Conservation (phyloP, 352 stramenopile species). For the Peronosclerospora sorghi region DNA sequence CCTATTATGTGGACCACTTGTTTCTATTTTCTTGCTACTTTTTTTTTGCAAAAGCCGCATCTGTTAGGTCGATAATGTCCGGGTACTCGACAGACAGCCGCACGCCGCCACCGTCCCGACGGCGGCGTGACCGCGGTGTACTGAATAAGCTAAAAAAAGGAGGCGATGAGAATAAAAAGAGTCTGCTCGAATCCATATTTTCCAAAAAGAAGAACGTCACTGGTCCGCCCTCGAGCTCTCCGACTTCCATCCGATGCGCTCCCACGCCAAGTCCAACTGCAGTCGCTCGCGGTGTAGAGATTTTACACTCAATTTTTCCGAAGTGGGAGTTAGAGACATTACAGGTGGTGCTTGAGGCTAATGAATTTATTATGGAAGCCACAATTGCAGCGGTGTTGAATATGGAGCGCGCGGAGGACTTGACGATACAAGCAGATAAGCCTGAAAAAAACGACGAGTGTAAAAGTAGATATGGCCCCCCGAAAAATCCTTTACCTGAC, state of each 20-base stretch:
- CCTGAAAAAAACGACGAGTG: neutral
- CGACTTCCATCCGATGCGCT: conserved; percentile 1
- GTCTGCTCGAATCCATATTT: conserved; percentile 39
- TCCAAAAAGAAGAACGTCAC: conserved; percentile 31
- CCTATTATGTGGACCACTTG: no score
- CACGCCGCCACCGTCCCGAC: conserved; percentile 5
- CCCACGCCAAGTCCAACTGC: conserved; percentile 31
- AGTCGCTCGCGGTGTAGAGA: conserved; percentile 50
- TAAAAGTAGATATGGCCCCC: conserved; percentile 20
- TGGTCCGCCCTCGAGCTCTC: conserved; percentile 4
- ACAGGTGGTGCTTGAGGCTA: conserved; percentile 61
- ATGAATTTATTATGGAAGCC: conserved; percentile 72
- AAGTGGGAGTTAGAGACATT: conserved; percentile 61
- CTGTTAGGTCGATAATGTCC: no score
- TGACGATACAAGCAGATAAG: neutral
- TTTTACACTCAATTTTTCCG: conserved; percentile 74
- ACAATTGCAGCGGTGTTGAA: conserved; percentile 66
- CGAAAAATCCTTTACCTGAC: conserved; percentile 66
- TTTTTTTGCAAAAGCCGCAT: no score
- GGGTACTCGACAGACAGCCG: conserved; percentile 1
- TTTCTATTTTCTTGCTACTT: no score
- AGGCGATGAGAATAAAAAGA: conserved; percentile 22
- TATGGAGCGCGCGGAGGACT: conserved; percentile 53
- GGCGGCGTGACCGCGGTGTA: conserved; percentile 7
- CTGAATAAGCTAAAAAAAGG: conserved; percentile 21